These are phyloP conservation scores for Talaromyces nanjingensis DNA, from an alignment of 495 filamentous ascomycete species.

Conservation along the genomic window DNA sequence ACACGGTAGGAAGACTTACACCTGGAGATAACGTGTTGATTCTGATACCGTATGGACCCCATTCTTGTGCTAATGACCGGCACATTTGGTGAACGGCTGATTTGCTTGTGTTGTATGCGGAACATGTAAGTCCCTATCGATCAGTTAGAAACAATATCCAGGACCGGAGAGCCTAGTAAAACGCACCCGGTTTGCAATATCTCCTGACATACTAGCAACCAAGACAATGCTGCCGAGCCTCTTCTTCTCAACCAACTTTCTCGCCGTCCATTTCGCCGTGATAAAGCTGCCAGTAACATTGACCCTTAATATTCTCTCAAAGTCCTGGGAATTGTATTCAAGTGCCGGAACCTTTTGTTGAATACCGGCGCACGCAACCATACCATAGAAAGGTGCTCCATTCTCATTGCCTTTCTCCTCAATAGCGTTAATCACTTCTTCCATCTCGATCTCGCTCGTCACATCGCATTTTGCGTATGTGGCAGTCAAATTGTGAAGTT, in stretches of 20 bases:
- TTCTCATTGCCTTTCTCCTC: conserved; percentile 26
- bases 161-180: neutral
- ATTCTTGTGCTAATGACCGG: conserved; percentile 61
- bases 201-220: conserved; percentile 70
- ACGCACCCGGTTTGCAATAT: neutral
- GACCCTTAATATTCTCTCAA: conserved; percentile 58
- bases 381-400: conserved; percentile 46
- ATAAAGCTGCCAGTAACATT: conserved; percentile 68
- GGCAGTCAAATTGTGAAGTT: conserved; percentile 31
- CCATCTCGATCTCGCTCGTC: conserved; percentile 52
- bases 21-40: conserved; percentile 45
- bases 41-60: conserved; percentile 36
- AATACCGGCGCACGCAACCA: conserved; percentile 81
- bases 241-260: conserved; percentile 52
- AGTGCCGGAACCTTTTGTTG: conserved; percentile 56
- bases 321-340: conserved; percentile 56
- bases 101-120: conserved; percentile 63
- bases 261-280: conserved; percentile 63
- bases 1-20: neutral
- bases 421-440: neutral
- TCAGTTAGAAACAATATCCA: neutral
- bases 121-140: conserved; percentile 48
- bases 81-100: conserved; percentile 58
- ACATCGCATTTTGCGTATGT: conserved; percentile 50
- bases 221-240: conserved; percentile 57